Base-by-base conservation (phyloP, 2,329 filamentous ascomycete genomes). In the Eutypella sp. region DNA sequence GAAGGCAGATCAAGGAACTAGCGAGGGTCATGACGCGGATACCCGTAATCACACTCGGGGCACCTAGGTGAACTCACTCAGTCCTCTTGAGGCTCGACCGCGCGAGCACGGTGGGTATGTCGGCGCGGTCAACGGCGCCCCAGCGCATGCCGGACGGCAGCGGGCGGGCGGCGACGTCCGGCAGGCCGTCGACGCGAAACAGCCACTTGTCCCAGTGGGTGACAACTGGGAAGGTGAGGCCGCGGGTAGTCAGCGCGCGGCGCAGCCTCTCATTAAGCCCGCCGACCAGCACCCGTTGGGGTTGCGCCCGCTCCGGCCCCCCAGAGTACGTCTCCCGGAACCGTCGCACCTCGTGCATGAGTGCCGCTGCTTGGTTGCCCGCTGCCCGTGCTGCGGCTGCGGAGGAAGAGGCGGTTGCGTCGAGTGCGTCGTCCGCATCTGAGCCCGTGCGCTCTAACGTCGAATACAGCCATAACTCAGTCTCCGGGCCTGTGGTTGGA, bases 381-480 rank as follows among this genome's bases (percentile, higher is more conserved):
- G 36, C 37, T 10, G 11, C 41, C 8, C 41, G n/a, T 3, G 20
- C 37, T 7, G 27, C 44, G 2, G 37, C 39, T 31, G 20, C 46
- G n/a, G n/a, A n/a, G n/a, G n/a, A n/a, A n/a, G n/a, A n/a, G n/a
- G n/a, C n/a, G 6, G 39, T 31, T 29, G 34, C 44, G 3, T 29
- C 44, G 47, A 51, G 7, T 53, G 44, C 64, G 3, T 36, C 25
- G 20, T 38, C 16, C 18, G 24, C 2, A 9, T 44, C 29, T n/a
- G n/a, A n/a, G n/a, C n/a, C n/a, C n/a, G n/a, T n/a, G 27, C 37
- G 49, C 44, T 82, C 75, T 3, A 78, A 57, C 0, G 74, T 75
- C 1, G 70, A 73, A 60, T 82, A 87, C 2, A 87, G 56, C 76
- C 79, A 86, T 24, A 81, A 67, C 50, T 86, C 76, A 0, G 84